Base-by-base conservation (phyloP, 768 basidiomycete species). In the Suillus luteus region DNA sequence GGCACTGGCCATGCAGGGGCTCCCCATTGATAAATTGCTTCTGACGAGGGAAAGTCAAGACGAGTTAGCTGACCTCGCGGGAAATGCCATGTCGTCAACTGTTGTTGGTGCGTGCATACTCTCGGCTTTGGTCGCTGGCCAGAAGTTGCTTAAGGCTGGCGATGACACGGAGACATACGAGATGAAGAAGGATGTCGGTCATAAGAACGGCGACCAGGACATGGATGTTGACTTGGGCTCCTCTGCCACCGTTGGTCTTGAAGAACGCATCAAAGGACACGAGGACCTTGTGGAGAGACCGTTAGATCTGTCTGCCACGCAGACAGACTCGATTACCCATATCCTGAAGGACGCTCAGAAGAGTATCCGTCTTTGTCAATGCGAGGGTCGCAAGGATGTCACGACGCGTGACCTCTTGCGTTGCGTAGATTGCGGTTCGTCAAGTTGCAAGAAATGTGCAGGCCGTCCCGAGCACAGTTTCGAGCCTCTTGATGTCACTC, bases 81-180 rank as follows among this genome's bases (percentile, higher is more conserved):
- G 96, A 2, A 98, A 98, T 71, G 96, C 96, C 64, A 98, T 98
- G 96, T 95, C 95, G 1, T 93, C 95, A 5, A 97, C 96, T 1
- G 96, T 97, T 31, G 95, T 98, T 37, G 96, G 96, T 1, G 85
- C 93, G 3, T 90, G 93, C 66, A 92, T 97, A 66, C 78, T 96
- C 62, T 88, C 91, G 19, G 93, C 94, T 0, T 79, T 98, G 52
- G 83, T 91, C 11, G 76, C 88, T 1, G 86, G 87, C 7, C 82
- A 81, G 72, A 83, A 85, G 55, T 80, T 93, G 40, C 79, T 97
- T 38, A 88, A 88, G 66, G 76, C 77, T 1, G 91, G 92, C 5
- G 76, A 86, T 43, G 89, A 92, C 69, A 79, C 75, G 5, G 79
- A 83, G 65, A 89, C 85, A 2, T 93, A 93, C 69, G 91, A 92